phyloP scores from a whole-genome alignment of 2,329 filamentous ascomycete species.

The Aquanectria penicillioides region DNA sequence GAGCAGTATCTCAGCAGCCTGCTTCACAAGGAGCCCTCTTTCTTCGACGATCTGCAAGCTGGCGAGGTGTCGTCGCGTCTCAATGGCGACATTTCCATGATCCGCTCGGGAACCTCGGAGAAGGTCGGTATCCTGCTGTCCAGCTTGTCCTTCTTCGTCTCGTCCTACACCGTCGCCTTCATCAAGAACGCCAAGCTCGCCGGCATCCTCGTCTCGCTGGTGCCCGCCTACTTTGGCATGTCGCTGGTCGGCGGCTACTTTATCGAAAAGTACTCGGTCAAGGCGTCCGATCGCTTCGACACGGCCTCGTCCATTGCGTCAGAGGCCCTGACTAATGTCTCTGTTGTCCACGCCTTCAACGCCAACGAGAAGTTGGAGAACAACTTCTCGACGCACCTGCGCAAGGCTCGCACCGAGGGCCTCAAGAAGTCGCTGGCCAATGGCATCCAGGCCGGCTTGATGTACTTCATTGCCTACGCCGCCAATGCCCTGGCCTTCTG shows the following conservation, averaged over 20 bases:
- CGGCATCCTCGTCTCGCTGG: constrained; percentile 78
- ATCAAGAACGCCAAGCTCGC: constrained; percentile 86
- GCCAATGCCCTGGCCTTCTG: too few species aligned
- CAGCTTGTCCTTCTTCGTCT: constrained; percentile 77
- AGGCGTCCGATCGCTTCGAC: constrained; percentile 76
- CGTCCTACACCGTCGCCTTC: constrained; percentile 85
- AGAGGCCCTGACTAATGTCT: too few species aligned
- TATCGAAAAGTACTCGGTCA: constrained; percentile 78
- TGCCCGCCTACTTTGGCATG: constrained; percentile 74
- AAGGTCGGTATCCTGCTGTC: constrained; percentile 78
- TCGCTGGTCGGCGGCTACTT: constrained; percentile 75
- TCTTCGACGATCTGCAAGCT: constrained; percentile 56
- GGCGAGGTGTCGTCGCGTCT: constrained; percentile 58
- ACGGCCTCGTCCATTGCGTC: constrained; percentile 66
- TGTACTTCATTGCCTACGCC: too few species aligned
- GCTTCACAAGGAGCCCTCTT: constrained; percentile 60
- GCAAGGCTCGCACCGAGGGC: too few species aligned
- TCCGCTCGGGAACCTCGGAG: constrained; percentile 86
- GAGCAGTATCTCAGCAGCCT: constrained; percentile 56
- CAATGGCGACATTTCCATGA: constrained; percentile 83
- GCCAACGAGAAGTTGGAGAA: constrained; percentile 82
- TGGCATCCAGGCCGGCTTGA: too few species aligned
- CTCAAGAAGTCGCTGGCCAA: too few species aligned
- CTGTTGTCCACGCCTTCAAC: too few species aligned
- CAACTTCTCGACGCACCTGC: constrained; percentile 81